phyloP scores from a whole-genome alignment of 352 stramenopile genomes.

The Pythium apleroticum region DNA sequence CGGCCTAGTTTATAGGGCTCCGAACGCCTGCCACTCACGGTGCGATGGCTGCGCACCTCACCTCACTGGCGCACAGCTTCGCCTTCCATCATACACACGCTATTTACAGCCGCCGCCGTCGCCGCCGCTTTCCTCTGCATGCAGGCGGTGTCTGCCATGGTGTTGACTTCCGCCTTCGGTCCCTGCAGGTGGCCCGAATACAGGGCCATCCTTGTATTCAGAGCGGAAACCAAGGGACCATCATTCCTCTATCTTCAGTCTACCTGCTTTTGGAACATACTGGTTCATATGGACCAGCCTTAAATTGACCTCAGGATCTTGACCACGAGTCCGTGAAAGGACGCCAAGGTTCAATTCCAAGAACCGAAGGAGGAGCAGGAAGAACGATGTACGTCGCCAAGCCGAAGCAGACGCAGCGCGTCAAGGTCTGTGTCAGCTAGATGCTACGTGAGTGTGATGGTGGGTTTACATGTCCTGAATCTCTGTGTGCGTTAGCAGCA shows the following conservation, averaged over 20 bases:
- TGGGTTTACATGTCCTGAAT: too few species aligned
- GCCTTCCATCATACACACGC: background rate
- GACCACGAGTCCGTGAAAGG: slow-evolving; percentile 3
- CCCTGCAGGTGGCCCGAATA: too few species aligned
- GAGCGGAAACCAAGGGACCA: background rate
- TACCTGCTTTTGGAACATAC: background rate
- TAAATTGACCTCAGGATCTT: too few species aligned
- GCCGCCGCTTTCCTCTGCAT: background rate
- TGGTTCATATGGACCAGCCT: slow-evolving; percentile 20
- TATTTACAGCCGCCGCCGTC: background rate
- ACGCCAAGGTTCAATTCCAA: background rate
- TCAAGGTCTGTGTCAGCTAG: slow-evolving; percentile 36
- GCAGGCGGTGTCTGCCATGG: too few species aligned
- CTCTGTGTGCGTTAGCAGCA: slow-evolving; percentile 24
- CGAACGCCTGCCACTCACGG: background rate
- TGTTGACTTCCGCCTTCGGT: too few species aligned
- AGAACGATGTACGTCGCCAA: slow-evolving; percentile 73
- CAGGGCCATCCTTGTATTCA: background rate
- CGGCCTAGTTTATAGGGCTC: background rate
- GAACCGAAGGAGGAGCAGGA: background rate
- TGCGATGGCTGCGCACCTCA: too few species aligned
- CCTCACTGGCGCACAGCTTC: too few species aligned
- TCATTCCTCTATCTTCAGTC: background rate
- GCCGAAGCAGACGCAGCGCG: slow-evolving; percentile 68
- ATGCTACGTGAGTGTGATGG: background rate